phyloP scores from a whole-genome alignment of 345 rosid genomes.

The thale cress (Arabidopsis thaliana) region TAIR10.1 NC_003076.8:22551501-22552000 shows the following conservation, averaged over 20 bases:
- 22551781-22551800: conserved; percentile 36
- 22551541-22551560: not conserved
- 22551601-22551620: not conserved
- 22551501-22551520: conserved; percentile 3
- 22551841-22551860: conserved; percentile 51
- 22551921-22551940: conserved; percentile 42
- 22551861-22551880: conserved; percentile 52
- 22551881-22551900: conserved; percentile 51
- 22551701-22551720: not conserved
- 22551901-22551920: conserved; percentile 49
- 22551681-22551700: not conserved
- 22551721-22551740: not conserved
- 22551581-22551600: not conserved
- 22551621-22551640: not conserved
- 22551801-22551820: conserved; percentile 52
- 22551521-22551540: no score
- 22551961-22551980: conserved; percentile 46
- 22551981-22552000: conserved; percentile 48
- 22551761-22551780: not conserved
- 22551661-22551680: not conserved
- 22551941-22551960: conserved; percentile 43
- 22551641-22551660: conserved; percentile 3
- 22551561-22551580: not conserved
- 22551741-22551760: conserved; percentile 13
- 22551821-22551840: conserved; percentile 46